Evolutionary conservation across 805 yeast genomes (phyloP).

Genomic region (Isabelozyma gotoi): DNA sequence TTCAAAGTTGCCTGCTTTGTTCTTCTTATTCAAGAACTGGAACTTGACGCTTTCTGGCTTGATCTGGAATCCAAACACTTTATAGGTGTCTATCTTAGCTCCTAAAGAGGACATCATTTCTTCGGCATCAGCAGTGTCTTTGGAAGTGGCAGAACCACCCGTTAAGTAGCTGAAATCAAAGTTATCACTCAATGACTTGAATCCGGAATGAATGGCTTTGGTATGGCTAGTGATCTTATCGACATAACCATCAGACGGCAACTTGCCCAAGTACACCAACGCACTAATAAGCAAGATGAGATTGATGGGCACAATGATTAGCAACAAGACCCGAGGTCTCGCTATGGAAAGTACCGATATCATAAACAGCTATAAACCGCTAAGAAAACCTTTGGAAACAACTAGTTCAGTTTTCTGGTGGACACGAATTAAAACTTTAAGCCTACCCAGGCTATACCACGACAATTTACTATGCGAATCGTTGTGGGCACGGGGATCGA

Average conservation of each 20-base stretch:
- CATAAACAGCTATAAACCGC: no score
- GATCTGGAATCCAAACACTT: slow-evolving; percentile 13
- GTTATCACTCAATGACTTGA: slow-evolving; percentile 8
- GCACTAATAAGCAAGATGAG: slow-evolving; percentile 8
- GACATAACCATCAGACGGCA: slow-evolving; percentile 2
- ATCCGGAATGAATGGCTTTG: slow-evolving; percentile 4
- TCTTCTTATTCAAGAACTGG: slow-evolving; percentile 26
- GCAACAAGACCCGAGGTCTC: slow-evolving; percentile 8
- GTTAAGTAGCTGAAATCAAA: slow-evolving; percentile 10
- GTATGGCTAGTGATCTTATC: not conserved
- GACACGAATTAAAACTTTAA: no score
- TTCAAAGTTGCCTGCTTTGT: slow-evolving; percentile 26
- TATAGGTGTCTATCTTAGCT: slow-evolving; percentile 2
- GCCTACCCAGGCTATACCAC: no score
- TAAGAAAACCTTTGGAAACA: no score
- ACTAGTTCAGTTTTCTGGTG: no score
- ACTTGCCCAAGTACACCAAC: slow-evolving; percentile 8
- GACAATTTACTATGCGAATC: not conserved
- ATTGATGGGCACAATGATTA: slow-evolving; percentile 9
- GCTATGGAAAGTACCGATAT: slow-evolving; percentile 16
- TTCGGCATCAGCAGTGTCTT: no score
- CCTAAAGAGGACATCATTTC: not conserved
- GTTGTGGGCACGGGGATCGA: not conserved
- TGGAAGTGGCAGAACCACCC: not conserved
- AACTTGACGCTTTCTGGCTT: slow-evolving; percentile 32